phyloP scores from a whole-genome alignment of 1,139 yeast species.

The Kodamaea suecica region DNA sequence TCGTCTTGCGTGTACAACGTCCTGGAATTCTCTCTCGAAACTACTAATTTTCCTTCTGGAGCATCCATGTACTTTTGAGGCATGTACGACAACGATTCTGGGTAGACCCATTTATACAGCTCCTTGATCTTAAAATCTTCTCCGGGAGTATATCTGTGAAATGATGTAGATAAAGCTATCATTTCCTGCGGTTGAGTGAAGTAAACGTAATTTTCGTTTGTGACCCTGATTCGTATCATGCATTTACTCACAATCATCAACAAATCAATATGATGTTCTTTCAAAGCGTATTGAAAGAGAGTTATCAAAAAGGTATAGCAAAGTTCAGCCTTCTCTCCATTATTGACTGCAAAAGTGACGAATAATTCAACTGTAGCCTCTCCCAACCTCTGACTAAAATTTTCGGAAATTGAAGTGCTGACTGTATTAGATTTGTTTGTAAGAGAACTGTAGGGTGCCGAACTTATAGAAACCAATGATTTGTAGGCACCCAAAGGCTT shows the following conservation, averaged over 20 bases:
- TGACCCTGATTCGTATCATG: slow-evolving; percentile 53
- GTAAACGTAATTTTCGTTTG: slow-evolving; percentile 45
- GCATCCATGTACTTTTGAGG: slow-evolving; percentile 40
- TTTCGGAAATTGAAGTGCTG: slow-evolving; percentile 6
- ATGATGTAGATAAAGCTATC: slow-evolving; percentile 62
- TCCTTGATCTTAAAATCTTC: slow-evolving; percentile 17
- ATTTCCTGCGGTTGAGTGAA: slow-evolving; percentile 58
- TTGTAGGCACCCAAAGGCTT: slow-evolving; percentile 5
- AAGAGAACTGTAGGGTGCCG: slow-evolving; percentile 6
- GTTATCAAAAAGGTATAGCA: slow-evolving; percentile 27
- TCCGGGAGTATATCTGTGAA: slow-evolving; percentile 38
- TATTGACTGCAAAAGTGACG: slow-evolving; percentile 21
- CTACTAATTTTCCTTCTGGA: slow-evolving; percentile 20
- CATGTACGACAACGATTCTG: slow-evolving; percentile 52
- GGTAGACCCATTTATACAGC: slow-evolving; percentile 53
- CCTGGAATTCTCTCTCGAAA: slow-evolving; percentile 2
- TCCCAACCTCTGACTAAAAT: slow-evolving; percentile 25
- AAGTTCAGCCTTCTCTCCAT: slow-evolving; percentile 28
- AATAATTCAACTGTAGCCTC: slow-evolving; percentile 35
- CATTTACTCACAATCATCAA: slow-evolving; percentile 52
- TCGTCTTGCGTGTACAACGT: slow-evolving; percentile 2
- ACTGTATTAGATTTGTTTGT: slow-evolving; percentile 1
- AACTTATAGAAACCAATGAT: slow-evolving; percentile 19
- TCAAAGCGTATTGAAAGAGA: slow-evolving; percentile 29
- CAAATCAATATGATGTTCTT: slow-evolving; percentile 26